These are phyloP conservation scores for Apiotrichum porosum DNA, from an alignment of 1,284 basidiomycete genomes.

Conservation along the genomic window DNA sequence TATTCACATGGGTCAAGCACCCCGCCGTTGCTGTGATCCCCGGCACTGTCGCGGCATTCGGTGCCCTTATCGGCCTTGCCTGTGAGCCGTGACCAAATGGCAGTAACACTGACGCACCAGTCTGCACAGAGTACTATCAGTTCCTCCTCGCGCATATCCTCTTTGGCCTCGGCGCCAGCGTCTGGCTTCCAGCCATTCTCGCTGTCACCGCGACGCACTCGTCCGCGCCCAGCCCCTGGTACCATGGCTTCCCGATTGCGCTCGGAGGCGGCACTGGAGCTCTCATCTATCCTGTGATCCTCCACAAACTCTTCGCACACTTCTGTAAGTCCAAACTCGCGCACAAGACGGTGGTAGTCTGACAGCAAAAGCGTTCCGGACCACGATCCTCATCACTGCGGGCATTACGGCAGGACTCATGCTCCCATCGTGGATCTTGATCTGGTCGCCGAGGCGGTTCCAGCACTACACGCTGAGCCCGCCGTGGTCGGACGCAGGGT, in stretches of 20 bases:
- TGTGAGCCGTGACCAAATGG: no score
- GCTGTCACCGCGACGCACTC: slow-evolving; percentile 24
- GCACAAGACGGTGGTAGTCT: neutral
- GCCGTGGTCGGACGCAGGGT: slow-evolving; percentile 10
- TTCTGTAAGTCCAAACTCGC: slow-evolving; percentile 9
- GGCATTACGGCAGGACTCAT: slow-evolving; percentile 17
- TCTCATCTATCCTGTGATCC: slow-evolving; percentile 25
- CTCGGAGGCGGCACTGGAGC: slow-evolving; percentile 43
- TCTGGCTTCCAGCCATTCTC: slow-evolving; percentile 19
- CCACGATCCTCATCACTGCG: slow-evolving; percentile 21
- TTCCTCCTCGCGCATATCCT: slow-evolving; percentile 39
- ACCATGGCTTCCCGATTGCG: slow-evolving; percentile 42
- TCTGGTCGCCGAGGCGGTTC: slow-evolving; percentile 32
- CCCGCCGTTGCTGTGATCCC: no score
- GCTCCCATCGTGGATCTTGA: slow-evolving; percentile 21
- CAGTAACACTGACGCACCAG: no score
- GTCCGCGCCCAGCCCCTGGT: slow-evolving; percentile 43
- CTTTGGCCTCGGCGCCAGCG: slow-evolving; percentile 23
- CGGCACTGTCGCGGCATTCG: no score
- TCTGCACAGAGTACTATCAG: slow-evolving; percentile 43
- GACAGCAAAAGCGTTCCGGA: slow-evolving; percentile 12
- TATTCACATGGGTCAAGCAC: no score
- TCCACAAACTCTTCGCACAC: slow-evolving; percentile 15
- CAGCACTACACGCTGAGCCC: slow-evolving; percentile 24
- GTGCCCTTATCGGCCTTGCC: no score